These are phyloP conservation scores for Dioszegia hungarica DNA, from an alignment of 768 basidiomycete genomes.

Conservation along the genomic window DNA sequence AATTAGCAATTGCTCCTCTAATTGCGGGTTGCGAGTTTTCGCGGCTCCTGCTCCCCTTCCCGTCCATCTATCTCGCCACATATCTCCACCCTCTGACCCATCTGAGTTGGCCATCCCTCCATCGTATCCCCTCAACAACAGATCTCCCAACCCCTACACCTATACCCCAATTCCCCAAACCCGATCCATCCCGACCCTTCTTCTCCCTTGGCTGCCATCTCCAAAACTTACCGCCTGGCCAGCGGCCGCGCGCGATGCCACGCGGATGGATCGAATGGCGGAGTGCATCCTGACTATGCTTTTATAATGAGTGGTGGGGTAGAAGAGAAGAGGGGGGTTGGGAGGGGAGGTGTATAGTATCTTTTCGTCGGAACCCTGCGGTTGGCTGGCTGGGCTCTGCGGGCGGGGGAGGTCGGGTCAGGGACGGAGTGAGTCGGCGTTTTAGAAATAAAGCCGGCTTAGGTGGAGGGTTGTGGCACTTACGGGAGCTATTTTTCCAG, in stretches of 20 bases:
- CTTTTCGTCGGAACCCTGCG: constrained; percentile 13
- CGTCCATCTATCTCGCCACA: neutral
- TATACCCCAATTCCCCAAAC: neutral
- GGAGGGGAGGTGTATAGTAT: constrained; percentile 5
- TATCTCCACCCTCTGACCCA: neutral
- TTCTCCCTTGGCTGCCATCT: neutral
- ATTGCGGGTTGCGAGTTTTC: neutral
- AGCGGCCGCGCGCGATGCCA: constrained; percentile 33
- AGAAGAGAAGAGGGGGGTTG: constrained; percentile 11
- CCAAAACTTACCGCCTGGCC: constrained; percentile 42
- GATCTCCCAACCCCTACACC: neutral
- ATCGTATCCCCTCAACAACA: too few relatives aligned
- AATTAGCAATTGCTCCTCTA: constrained; percentile 16
- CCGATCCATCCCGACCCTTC: neutral
- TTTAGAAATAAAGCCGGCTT: neutral
- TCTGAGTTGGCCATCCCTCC: too few relatives aligned
- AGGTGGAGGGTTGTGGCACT: constrained; percentile 21
- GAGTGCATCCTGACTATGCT: constrained; percentile 42
- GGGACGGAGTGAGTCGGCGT: constrained; percentile 17
- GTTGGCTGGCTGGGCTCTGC: constrained; percentile 6
- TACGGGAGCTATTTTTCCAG: neutral
- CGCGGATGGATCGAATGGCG: constrained; percentile 41
- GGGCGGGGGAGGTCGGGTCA: constrained; percentile 7
- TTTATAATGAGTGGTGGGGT: constrained; percentile 16
- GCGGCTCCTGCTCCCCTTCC: neutral